Evolutionary conservation across 106 monocot genomes (phyloP).

Genomic region (Narthecium ossifragum): DNA sequence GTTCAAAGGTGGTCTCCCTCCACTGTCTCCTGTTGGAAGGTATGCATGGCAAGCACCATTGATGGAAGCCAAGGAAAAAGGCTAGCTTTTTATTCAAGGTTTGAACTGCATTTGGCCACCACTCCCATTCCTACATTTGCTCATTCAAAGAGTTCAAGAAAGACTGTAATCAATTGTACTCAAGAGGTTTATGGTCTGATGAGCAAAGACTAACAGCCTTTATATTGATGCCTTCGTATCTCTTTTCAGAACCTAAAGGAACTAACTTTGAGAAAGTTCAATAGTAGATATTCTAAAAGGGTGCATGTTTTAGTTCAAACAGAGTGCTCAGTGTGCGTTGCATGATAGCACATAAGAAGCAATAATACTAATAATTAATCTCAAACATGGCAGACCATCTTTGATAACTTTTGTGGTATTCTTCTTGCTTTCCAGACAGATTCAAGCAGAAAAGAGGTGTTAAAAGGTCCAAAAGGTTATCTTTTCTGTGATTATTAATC

Average conservation of each 20-base stretch:
- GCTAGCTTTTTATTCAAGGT: not conserved
- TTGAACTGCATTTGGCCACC: not conserved
- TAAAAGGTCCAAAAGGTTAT: not conserved
- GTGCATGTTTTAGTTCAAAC: no score
- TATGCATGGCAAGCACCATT: slow-evolving; percentile 1
- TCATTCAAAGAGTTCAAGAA: not conserved
- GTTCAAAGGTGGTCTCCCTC: not conserved
- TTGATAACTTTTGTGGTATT: no score
- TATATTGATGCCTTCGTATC: not conserved
- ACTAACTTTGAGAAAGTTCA: not conserved
- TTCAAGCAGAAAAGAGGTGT: no score
- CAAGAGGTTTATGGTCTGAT: not conserved
- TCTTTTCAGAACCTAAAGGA: not conserved
- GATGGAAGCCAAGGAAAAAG: not conserved
- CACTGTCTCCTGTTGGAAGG: not conserved
- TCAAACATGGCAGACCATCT: no score
- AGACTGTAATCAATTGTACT: no score
- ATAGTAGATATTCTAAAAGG: not conserved
- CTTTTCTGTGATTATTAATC: not conserved
- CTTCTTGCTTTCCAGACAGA: no score
- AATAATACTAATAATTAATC: no score
- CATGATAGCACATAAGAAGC: no score
- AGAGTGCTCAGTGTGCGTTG: no score
- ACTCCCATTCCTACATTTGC: not conserved
- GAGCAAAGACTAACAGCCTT: not conserved